Conservation (phyloP, 345 rosid species). For the Eucalyptus virginea region DNA sequence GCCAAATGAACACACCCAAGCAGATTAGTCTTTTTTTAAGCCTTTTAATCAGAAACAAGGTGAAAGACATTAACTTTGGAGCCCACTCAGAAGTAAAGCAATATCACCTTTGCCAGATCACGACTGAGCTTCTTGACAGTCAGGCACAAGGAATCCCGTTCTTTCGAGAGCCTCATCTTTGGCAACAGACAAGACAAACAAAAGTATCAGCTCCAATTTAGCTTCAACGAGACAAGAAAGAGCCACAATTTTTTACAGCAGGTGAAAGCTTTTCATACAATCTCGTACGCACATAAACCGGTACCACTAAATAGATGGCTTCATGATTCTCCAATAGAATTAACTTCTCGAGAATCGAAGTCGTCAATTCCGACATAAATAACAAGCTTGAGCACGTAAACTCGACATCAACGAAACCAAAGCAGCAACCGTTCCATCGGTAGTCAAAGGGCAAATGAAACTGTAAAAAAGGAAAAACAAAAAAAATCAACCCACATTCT, state of each 20-base stretch:
- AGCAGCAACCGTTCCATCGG: background rate
- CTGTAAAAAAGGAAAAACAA: too few relatives aligned
- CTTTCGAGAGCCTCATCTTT: conserved; percentile 66
- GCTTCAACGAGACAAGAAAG: background rate
- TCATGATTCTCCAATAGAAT: background rate
- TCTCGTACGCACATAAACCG: background rate
- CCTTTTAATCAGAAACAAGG: background rate
- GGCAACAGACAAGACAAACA: background rate
- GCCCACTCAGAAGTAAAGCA: background rate
- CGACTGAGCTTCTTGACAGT: conserved; percentile 79
- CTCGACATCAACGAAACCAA: background rate
- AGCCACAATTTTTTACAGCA: background rate
- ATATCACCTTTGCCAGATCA: conserved; percentile 66
- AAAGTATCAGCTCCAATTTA: background rate
- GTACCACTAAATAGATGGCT: background rate
- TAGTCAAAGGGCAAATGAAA: background rate
- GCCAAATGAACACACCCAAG: background rate
- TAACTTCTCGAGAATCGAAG: background rate
- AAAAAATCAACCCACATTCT: conserved; percentile 34
- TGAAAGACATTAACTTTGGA: background rate
- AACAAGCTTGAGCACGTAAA: background rate
- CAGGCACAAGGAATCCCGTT: conserved; percentile 61
- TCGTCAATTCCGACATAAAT: background rate
- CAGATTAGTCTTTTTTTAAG: background rate
- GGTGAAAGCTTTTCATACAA: background rate